Evolutionary conservation across 495 filamentous ascomycete species (phyloP).

Genomic region (Hypoxylon cercidicola): DNA sequence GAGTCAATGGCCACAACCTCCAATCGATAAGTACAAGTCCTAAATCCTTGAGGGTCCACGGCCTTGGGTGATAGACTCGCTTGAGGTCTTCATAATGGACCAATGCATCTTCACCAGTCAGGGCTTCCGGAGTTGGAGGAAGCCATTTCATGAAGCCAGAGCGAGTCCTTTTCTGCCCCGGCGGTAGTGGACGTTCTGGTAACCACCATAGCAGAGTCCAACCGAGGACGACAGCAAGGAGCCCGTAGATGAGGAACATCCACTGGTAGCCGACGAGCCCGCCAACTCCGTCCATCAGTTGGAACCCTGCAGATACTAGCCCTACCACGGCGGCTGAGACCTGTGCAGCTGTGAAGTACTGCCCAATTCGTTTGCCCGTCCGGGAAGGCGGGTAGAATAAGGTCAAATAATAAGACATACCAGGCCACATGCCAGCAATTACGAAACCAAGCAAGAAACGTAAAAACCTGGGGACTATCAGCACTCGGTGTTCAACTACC

Average conservation of each 20-base stretch:
- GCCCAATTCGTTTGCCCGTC: conserved; percentile 87
- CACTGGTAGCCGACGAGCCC: conserved; percentile 89
- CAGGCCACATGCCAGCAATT: conserved; percentile 94
- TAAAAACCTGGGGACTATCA: conserved; percentile 65
- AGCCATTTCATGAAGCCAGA: conserved; percentile 66
- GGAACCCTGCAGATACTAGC: conserved; percentile 89
- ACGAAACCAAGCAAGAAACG: conserved; percentile 88
- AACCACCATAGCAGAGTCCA: conserved; percentile 86
- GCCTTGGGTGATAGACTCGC: conserved; percentile 76
- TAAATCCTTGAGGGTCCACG: conserved; percentile 77
- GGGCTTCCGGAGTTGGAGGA: conserved; percentile 71
- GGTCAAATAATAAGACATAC: conserved; percentile 93
- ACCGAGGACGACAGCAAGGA: conserved; percentile 76
- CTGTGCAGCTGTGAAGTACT: conserved; percentile 90
- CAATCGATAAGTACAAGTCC: conserved; percentile 78
- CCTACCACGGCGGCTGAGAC: conserved; percentile 91
- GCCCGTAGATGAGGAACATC: conserved; percentile 93
- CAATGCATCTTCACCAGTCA: conserved; percentile 79
- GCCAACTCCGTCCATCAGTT: conserved; percentile 82
- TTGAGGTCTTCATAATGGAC: conserved; percentile 88
- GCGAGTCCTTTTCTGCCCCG: conserved; percentile 63
- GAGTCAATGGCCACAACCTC: conserved; percentile 82
- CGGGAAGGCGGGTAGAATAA: conserved; percentile 89
- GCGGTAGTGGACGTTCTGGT: conserved; percentile 80
- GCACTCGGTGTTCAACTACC: neutral